phyloP scores from a whole-genome alignment of 2,329 filamentous ascomycete genomes.

The Fusarium poae region DNA sequence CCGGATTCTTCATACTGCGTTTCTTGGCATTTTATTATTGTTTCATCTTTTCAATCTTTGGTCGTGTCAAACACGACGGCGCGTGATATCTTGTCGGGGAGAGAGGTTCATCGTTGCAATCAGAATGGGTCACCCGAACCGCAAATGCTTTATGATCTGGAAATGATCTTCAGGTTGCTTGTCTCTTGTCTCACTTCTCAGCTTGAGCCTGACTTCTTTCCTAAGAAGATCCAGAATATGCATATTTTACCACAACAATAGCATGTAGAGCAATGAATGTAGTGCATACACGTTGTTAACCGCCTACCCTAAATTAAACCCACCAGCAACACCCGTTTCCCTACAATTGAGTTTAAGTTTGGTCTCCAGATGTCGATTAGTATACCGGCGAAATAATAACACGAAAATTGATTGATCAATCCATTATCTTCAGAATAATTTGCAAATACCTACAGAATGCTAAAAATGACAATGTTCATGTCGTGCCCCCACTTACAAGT shows the following conservation, averaged over 20 bases:
- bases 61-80: background rate
- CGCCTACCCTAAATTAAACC: background rate
- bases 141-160: background rate
- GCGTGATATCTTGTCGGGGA: rapidly evolving
- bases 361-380: no score
- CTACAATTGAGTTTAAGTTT: background rate
- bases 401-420: background rate
- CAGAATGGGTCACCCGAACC: background rate
- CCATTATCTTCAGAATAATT: background rate
- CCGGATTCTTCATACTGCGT: background rate
- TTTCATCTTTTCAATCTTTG: background rate
- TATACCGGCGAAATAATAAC: background rate
- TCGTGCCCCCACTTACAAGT: background rate
- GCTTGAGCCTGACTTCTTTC: background rate
- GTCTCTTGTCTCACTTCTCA: no score
- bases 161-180: background rate
- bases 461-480: background rate
- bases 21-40: background rate
- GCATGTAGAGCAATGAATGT: background rate
- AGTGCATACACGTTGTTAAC: background rate
- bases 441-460: background rate
- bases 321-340: background rate
- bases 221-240: background rate
- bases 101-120: background rate
- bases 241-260: background rate